These are phyloP conservation scores for Cymbidium sinense DNA, from an alignment of 106 monocot species.

Conservation along the genomic window DNA sequence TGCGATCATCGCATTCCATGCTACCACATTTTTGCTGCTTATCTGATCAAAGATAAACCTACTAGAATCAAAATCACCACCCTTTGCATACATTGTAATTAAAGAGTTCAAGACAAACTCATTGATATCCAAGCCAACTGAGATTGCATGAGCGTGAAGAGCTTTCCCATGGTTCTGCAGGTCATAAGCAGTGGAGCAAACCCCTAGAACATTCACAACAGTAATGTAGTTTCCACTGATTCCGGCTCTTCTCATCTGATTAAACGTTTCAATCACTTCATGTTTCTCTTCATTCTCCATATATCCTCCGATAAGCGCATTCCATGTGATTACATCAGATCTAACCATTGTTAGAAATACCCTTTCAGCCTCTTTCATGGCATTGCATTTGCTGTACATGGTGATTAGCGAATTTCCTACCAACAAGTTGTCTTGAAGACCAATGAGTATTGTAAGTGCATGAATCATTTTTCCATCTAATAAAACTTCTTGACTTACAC, in stretches of 20 bases:
- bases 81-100: conserved; percentile 74
- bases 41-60: conserved; percentile 38
- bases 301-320: conserved; percentile 59
- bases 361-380: conserved; percentile 42
- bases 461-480: conserved; percentile 52
- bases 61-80: conserved; percentile 64
- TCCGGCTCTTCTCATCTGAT: conserved; percentile 43
- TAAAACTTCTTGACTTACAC: conserved; percentile 39
- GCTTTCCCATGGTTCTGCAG: conserved; percentile 39
- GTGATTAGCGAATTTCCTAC: conserved; percentile 71
- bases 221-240: conserved; percentile 71
- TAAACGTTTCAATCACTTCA: conserved; percentile 48
- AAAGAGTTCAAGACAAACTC: conserved; percentile 66
- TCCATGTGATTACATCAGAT: conserved; percentile 65
- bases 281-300: conserved; percentile 42
- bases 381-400: conserved; percentile 69
- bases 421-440: conserved; percentile 42
- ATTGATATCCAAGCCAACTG: conserved; percentile 48
- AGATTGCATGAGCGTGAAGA: conserved; percentile 54
- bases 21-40: conserved; percentile 37
- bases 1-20: conserved; percentile 81
- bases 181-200: conserved; percentile 30
- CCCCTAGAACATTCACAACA: conserved; percentile 58
- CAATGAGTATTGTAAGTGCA: conserved; percentile 38
- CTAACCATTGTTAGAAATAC: conserved; percentile 29